A percentile compares a stretch with the other conserved stretches of the same genome.
These are phyloP conservation scores for Monilinia fructigena DNA, from an alignment of 2,329 filamentous ascomycete genomes.

Conservation along the genomic window DNA sequence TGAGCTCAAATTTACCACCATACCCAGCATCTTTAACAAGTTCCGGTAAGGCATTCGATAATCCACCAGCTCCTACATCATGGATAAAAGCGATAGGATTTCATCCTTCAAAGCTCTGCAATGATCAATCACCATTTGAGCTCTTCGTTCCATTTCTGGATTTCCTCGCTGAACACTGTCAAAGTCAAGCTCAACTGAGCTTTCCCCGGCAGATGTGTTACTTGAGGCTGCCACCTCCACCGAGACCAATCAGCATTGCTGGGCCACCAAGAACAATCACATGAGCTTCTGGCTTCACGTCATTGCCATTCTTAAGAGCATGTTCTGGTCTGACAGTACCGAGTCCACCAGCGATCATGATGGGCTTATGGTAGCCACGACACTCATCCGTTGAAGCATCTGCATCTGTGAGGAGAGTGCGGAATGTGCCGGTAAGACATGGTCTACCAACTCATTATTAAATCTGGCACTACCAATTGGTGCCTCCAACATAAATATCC, in stretches of 20 bases:
- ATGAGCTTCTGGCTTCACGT: conserved; percentile 84
- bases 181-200: conserved; percentile 90
- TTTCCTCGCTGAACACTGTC: conserved; percentile 97
- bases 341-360: conserved; percentile 95
- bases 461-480: conserved; percentile 93
- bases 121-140: conserved; percentile 97
- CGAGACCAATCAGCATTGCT: conserved; percentile 95
- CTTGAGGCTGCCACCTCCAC: conserved; percentile 94
- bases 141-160: conserved; percentile 90
- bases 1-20: conserved; percentile 89
- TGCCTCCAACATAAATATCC: conserved; percentile 94
- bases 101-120: conserved; percentile 80
- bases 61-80: conserved; percentile 90
- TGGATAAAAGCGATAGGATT: conserved; percentile 97
- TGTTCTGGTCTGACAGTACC: conserved; percentile 89
- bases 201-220: conserved; percentile 82
- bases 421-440: conserved; percentile 84
- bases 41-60: conserved; percentile 80
- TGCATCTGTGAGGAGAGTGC: conserved; percentile 76
- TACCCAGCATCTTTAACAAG: conserved; percentile 88
- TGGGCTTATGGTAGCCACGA: conserved; percentile 95
- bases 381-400: conserved; percentile 54
- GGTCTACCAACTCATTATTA: conserved; percentile 96
- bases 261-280: conserved; percentile 92
- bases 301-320: conserved; percentile 76